Base-by-base conservation (phyloP, 1,284 basidiomycete genomes). In the Peniophora sp. region DNA sequence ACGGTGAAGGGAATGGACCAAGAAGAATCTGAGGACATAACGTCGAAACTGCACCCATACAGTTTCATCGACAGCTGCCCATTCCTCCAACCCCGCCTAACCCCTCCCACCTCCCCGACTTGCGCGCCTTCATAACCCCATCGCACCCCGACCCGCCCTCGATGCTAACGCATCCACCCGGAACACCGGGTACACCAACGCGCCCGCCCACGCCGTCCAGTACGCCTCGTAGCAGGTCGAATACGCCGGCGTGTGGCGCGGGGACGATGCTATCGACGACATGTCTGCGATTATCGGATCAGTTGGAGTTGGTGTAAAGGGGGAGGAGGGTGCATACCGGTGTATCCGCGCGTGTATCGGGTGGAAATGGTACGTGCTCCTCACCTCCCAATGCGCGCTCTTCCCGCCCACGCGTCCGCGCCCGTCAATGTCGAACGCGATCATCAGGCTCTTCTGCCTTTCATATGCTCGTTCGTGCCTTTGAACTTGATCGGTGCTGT, bases 281-380 rank as follows among this genome's bases (percentile, higher is more conserved):
- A 59, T 90, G 87, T 45, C 72, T 32, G 27, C n/a, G n/a, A n/a
- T n/a, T n/a, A n/a, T n/a, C n/a, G n/a, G n/a, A n/a, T n/a, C n/a
- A n/a, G n/a, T n/a, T n/a, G n/a, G n/a, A n/a, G n/a, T n/a, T n/a
- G n/a, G n/a, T n/a, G n/a, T n/a, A n/a, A n/a, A n/a, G n/a, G n/a
- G n/a, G n/a, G n/a, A n/a, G n/a, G 27, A 12, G 27, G 27, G 12
- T 5, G 12, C 27, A 12, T 6, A 32, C 27, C 27, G 57, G 41
- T 77, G 62, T 50, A 90, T 81, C 39, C 81, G 71, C 2, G 85
- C 88, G 0, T 77, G 77, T 8, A 63, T 52, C 0, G 83, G 82
- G 1, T 84, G 86, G 62, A 89, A 88, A 0, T 69, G 69, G 62
- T 90, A 90, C n/a, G 83, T 87, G 3, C 77, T 85, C 56, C 60